A percentile compares a stretch with the other conserved stretches of the same genome.
Conservation (phyloP, 805 yeast genomes). For the Citeromyces nyonsensis region DNA sequence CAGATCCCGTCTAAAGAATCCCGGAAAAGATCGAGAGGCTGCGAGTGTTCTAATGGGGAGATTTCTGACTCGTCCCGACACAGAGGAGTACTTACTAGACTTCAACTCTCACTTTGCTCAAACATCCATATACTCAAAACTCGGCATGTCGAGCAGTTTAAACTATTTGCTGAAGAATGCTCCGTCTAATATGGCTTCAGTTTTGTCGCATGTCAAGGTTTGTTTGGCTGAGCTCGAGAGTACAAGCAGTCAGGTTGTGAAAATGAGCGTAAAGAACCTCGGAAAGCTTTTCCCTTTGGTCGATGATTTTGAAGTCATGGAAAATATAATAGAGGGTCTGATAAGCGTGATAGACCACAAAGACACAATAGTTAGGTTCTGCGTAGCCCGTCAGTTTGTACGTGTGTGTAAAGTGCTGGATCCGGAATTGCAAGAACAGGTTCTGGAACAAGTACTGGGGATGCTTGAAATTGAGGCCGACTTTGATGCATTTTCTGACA, state of each 20-base stretch:
- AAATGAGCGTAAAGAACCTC: conserved; percentile 14
- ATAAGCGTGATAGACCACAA: conserved; percentile 24
- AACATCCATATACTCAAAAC: conserved; percentile 2
- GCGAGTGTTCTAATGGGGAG: conserved; percentile 36
- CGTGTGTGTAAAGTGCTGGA: conserved; percentile 21
- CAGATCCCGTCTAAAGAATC: conserved; percentile 15
- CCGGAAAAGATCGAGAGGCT: conserved; percentile 45
- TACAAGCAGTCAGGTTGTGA: conserved; percentile 2
- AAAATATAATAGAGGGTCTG: conserved; percentile 31
- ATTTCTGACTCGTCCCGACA: conserved; percentile 34
- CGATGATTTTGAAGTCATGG: conserved; percentile 21
- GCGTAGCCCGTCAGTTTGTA: conserved; percentile 52
- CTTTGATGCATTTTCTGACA: conserved; percentile 2
- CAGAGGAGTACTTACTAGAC: no score
- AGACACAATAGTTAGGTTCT: conserved; percentile 45
- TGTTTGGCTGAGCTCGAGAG: neutral
- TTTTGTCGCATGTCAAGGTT: neutral
- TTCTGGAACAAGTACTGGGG: conserved; percentile 16
- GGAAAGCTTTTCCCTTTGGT: conserved; percentile 16
- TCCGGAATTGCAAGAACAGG: conserved; percentile 21
- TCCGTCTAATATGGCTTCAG: neutral
- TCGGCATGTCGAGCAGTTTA: conserved; percentile 8
- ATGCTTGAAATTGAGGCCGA: conserved; percentile 12
- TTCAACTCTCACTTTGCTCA: no score
- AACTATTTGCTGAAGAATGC: conserved; percentile 10